Evolutionary conservation across 1,284 basidiomycete genomes (phyloP).

Genomic region (Sporisorium scitamineum): DNA sequence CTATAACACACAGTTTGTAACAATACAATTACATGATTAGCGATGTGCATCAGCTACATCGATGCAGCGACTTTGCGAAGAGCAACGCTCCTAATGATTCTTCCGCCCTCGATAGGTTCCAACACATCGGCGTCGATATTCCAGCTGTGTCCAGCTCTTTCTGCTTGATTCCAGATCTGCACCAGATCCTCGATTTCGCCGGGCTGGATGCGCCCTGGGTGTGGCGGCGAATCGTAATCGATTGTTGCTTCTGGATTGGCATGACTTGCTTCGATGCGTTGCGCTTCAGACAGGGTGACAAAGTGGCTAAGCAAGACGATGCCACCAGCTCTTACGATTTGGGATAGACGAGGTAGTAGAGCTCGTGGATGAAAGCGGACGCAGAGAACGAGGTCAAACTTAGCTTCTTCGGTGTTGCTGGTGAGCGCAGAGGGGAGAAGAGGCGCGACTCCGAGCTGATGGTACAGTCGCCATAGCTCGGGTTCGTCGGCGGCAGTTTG

Average conservation of each 20-base stretch:
- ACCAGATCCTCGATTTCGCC: conserved; percentile 30
- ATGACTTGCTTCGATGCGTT: conserved; percentile 1
- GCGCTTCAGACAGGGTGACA: conserved; percentile 19
- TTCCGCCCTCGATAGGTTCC: conserved; percentile 44
- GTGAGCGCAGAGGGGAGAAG: background rate
- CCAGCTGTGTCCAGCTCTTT: conserved; percentile 13
- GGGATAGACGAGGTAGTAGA: conserved; percentile 18
- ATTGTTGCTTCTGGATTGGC: conserved; percentile 11
- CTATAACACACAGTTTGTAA: background rate
- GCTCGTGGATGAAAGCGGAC: conserved; percentile 43
- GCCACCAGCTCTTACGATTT: conserved; percentile 22
- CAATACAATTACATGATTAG: conserved; percentile 2
- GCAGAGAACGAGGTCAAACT: conserved; percentile 36
- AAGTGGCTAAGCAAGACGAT: conserved; percentile 46
- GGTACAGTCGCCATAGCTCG: conserved; percentile 7
- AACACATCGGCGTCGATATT: conserved; percentile 15
- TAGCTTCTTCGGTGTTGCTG: background rate
- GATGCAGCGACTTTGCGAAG: conserved; percentile 14
- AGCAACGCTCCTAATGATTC: conserved; percentile 35
- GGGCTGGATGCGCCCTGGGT: conserved; percentile 36
- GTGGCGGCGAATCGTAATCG: conserved; percentile 40
- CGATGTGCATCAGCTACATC: background rate
- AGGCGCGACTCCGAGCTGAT: conserved; percentile 11
- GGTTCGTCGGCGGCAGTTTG: background rate
- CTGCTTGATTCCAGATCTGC: conserved; percentile 13